These are phyloP conservation scores for Lipomyces sp. DNA, from an alignment of 805 yeast species.

Conservation along the genomic window DNA sequence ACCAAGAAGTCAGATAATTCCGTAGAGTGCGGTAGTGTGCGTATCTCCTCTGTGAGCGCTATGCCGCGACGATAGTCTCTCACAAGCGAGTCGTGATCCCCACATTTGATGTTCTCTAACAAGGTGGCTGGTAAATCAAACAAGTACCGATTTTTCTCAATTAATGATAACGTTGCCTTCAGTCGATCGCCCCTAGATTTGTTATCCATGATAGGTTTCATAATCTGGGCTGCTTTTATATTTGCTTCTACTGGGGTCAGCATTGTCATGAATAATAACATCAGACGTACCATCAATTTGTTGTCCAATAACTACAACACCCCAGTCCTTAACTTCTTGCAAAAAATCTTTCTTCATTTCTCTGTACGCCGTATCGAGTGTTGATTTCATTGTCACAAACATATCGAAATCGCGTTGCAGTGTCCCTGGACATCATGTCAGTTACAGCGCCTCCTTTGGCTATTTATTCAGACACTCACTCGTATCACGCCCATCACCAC, in stretches of 20 bases:
- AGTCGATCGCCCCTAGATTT: constrained; percentile 56
- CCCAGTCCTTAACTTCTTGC: constrained; percentile 43
- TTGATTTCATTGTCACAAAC: constrained; percentile 68
- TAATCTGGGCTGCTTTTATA: constrained; percentile 56
- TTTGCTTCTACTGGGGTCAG: constrained; percentile 48
- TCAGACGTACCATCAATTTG: constrained; percentile 45
- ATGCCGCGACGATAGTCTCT: constrained; percentile 62
- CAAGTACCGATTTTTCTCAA: constrained; percentile 58
- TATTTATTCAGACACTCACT: constrained; percentile 11
- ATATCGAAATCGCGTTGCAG: constrained; percentile 57
- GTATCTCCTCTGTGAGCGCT: constrained; percentile 41
- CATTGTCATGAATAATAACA: neutral
- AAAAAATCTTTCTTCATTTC: constrained; percentile 55
- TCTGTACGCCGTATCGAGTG: constrained; percentile 62
- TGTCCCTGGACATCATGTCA: neutral
- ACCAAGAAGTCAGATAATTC: constrained; percentile 38
- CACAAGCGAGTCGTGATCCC: constrained; percentile 62
- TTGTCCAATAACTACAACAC: constrained; percentile 46
- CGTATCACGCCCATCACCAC: neutral
- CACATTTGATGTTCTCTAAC: constrained; percentile 48
- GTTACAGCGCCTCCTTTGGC: neutral
- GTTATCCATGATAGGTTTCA: constrained; percentile 64
- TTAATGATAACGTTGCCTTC: constrained; percentile 54
- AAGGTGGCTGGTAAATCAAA: constrained; percentile 63
- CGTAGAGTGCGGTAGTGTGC: constrained; percentile 32